These are phyloP conservation scores for Schizothecium vesticola DNA, from an alignment of 495 filamentous ascomycete species.

Conservation along the genomic window DNA sequence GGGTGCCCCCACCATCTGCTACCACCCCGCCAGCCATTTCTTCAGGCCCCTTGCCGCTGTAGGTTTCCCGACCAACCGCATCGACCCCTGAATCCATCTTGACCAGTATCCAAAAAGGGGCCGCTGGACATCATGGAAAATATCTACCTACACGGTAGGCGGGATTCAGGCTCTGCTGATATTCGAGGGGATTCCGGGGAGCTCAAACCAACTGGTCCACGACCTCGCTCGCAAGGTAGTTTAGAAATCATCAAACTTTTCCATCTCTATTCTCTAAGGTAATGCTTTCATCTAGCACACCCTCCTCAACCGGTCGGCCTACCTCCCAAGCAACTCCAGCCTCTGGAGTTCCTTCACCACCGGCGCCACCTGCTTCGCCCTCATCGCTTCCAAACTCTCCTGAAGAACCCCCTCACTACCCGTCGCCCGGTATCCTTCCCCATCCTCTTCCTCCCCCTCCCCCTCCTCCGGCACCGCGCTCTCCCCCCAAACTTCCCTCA, in stretches of 20 bases:
- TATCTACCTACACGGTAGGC: not conserved
- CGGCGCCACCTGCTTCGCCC: slow-evolving; percentile 41
- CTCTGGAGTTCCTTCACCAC: slow-evolving; percentile 43
- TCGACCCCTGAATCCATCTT: not conserved
- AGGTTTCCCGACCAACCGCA: not conserved
- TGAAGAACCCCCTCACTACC: slow-evolving; percentile 49
- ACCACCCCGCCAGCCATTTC: not conserved
- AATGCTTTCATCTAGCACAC: not conserved
- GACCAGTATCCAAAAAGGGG: not conserved
- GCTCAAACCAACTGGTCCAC: not conserved
- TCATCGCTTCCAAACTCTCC: slow-evolving; percentile 44
- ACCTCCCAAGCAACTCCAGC: slow-evolving; percentile 40
- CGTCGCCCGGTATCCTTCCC: slow-evolving; percentile 33
- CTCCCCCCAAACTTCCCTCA: slow-evolving; percentile 63
- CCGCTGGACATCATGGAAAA: not conserved
- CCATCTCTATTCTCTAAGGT: not conserved
- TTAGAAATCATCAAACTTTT: not conserved
- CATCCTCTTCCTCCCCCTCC: slow-evolving; percentile 23
- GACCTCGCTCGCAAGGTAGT: not conserved
- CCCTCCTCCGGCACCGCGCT: slow-evolving; percentile 16
- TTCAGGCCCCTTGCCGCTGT: not conserved
- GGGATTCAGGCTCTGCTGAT: not conserved
- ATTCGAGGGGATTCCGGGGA: not conserved
- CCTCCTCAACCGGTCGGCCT: not conserved
- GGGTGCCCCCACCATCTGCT: not conserved